Conservation (phyloP, 108 stramenopile species). For the Fistulifera solaris region DNA sequence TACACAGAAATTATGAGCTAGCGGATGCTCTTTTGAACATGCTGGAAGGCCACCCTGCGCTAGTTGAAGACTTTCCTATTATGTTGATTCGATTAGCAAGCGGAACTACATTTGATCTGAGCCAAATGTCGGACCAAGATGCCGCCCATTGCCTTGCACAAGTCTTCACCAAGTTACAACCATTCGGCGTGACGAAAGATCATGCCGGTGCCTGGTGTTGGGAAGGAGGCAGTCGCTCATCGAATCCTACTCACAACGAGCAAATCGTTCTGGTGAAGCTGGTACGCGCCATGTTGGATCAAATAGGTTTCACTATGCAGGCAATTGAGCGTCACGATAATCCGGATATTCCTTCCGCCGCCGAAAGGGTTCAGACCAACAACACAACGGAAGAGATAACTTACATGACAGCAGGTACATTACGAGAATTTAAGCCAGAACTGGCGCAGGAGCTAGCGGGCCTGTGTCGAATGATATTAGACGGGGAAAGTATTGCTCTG, state of each 20-base stretch:
- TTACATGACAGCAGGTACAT: not conserved
- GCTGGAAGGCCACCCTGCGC: slow-evolving; percentile 16
- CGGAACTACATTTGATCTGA: slow-evolving; percentile 36
- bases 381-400: not conserved
- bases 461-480: slow-evolving; percentile 44
- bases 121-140: slow-evolving; percentile 21
- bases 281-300: slow-evolving; percentile 49
- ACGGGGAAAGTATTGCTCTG: slow-evolving; percentile 59
- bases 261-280: slow-evolving; percentile 29
- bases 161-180: slow-evolving; percentile 17
- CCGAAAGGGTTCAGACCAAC: not conserved
- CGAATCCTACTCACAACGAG: not conserved
- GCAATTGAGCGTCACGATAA: slow-evolving; percentile 16
- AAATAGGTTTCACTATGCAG: slow-evolving; percentile 54
- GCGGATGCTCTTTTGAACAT: slow-evolving; percentile 24
- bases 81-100: slow-evolving; percentile 41
- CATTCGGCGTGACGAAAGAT: slow-evolving; percentile 20
- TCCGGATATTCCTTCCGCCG: not conserved
- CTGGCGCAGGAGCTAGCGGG: slow-evolving; percentile 37
- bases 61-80: slow-evolving; percentile 29
- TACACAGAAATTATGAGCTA: slow-evolving; percentile 8
- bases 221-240: slow-evolving; percentile 14
- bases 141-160: slow-evolving; percentile 12
- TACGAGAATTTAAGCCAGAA: slow-evolving; percentile 3
- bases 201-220: slow-evolving; percentile 23